Percentiles rank a stretch among this genome's conserved stretches.
Conservation (phyloP, 805 yeast genomes). For the Dipodascus geniculatus region DNA sequence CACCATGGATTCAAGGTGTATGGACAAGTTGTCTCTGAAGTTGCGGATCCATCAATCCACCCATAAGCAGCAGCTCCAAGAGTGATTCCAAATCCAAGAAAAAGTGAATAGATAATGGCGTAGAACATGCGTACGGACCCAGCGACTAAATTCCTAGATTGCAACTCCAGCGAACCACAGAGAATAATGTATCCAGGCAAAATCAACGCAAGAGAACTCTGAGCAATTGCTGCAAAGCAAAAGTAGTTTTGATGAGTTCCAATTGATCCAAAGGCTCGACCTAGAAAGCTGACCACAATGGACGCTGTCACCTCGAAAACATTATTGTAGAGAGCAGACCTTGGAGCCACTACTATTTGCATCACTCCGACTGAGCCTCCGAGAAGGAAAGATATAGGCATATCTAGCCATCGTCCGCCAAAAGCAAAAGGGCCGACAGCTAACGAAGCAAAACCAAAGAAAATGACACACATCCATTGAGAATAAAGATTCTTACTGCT, state of each 20-base stretch:
- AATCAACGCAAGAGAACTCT: conserved; percentile 82
- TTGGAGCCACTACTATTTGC: conserved; percentile 71
- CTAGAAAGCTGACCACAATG: conserved; percentile 74
- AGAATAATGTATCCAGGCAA: conserved; percentile 89
- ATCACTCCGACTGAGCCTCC: conserved; percentile 76
- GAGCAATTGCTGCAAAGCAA: conserved; percentile 82
- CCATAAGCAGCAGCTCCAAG: conserved; percentile 90
- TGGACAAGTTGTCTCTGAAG: conserved; percentile 48
- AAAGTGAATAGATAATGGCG: conserved; percentile 83
- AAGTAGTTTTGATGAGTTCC: conserved; percentile 34
- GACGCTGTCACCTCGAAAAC: conserved; percentile 92
- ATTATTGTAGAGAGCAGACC: conserved; percentile 70
- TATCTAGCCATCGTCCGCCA: conserved; percentile 78
- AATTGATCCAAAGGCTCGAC: conserved; percentile 84
- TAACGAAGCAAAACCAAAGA: conserved; percentile 73
- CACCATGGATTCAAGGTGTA: conserved; percentile 41
- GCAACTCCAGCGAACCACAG: conserved; percentile 86
- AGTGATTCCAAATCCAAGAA: conserved; percentile 88
- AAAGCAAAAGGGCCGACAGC: conserved; percentile 84
- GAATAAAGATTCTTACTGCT: conserved; percentile 49
- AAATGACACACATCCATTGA: conserved; percentile 63
- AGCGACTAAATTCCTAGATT: conserved; percentile 80
- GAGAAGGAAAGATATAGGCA: conserved; percentile 71
- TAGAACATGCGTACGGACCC: conserved; percentile 95
- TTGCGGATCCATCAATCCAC: conserved; percentile 78